Conservation (phyloP, 306 rosid species). For the Dryas alaskensis region DNA sequence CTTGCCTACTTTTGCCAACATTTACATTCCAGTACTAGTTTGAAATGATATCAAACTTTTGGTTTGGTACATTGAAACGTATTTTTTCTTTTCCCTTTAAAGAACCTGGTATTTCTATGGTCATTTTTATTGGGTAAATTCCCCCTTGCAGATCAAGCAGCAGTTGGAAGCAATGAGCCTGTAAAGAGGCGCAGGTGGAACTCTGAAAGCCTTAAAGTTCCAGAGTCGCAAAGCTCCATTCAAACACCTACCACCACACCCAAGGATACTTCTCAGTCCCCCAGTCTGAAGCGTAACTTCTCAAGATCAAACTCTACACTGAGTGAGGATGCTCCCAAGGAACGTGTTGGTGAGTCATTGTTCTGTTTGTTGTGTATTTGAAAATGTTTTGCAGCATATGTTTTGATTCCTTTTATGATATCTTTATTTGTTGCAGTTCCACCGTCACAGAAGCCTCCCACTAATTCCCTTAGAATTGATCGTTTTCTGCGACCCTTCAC, state of each 20-base stretch:
- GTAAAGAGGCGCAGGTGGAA: constrained; percentile 93
- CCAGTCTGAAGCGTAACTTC: constrained; percentile 50
- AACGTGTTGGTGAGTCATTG: constrained; percentile 76
- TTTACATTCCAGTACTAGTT: neutral
- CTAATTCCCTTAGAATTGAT: constrained; percentile 79
- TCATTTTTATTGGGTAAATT: constrained; percentile 17
- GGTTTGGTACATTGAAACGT: neutral
- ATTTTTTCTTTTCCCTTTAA: neutral
- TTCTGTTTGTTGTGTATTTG: constrained; percentile 10
- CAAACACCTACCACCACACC: constrained; percentile 51
- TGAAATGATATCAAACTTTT: neutral
- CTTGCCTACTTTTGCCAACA: neutral
- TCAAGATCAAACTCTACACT: constrained; percentile 69
- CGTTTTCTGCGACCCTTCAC: constrained; percentile 94
- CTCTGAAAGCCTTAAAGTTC: constrained; percentile 54
- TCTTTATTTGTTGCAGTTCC: constrained; percentile 62
- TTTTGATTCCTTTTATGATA: constrained; percentile 3
- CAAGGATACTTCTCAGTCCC: constrained; percentile 45
- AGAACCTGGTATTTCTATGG: neutral
- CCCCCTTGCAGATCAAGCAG: constrained; percentile 50
- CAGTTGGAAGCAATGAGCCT: constrained; percentile 66
- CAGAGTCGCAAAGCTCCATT: constrained; percentile 52
- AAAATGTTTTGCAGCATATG: neutral
- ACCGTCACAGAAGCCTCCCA: constrained; percentile 67
- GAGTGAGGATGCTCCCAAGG: constrained; percentile 65